Evolutionary conservation across 768 basidiomycete genomes (phyloP), one percentile per base, ranked within the genome.

Genomic region (Suillus subaureus): DNA sequence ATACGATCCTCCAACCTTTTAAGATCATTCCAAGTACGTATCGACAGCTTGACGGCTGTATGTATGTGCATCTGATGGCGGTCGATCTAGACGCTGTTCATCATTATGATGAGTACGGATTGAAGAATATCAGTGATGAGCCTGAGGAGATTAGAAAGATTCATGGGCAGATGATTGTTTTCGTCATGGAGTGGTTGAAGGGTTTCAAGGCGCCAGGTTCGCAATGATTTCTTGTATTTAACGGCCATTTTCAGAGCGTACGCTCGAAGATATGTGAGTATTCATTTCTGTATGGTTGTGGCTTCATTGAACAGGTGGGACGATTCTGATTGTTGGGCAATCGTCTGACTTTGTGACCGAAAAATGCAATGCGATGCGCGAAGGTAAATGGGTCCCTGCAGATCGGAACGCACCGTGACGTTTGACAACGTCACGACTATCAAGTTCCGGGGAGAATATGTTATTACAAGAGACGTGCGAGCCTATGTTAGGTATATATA

Each of bases 11-110:
- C 42, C 82, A 84, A 45, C 96, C 96, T 0, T 94, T 94, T 79
- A 95, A 96, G 74, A 72, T 96, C 49, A 97, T 97, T 65, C 89
- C 90, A 12, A 82, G 94, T 94, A 69, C 31, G 89, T 81, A 21
- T 54, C 31, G 39, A 12, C 6, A 61, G 57, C 35, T 58, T 21
- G 26, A 43, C 51, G 47, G 8, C 18, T 11, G 21, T 39, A 15
- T 23, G 4, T 35, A 6, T n/a, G 39, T 51, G 4, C 23, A 51
- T n/a, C 47, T 69, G 54, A 65, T 37, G 21, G 28, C 26, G 35
- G 55, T 51, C 37, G 61, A 62, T 39, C 62, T 66, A 91, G 90
- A 82, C 63, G 92, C 81, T 43, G 89, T 92, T 12, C 94, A 97
- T 71, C 83, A 85, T 63, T 84, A 78, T 63, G 87, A 88, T 61